phyloP scores from a whole-genome alignment of 1,284 basidiomycete species.

The Pascua guehoae region DNA sequence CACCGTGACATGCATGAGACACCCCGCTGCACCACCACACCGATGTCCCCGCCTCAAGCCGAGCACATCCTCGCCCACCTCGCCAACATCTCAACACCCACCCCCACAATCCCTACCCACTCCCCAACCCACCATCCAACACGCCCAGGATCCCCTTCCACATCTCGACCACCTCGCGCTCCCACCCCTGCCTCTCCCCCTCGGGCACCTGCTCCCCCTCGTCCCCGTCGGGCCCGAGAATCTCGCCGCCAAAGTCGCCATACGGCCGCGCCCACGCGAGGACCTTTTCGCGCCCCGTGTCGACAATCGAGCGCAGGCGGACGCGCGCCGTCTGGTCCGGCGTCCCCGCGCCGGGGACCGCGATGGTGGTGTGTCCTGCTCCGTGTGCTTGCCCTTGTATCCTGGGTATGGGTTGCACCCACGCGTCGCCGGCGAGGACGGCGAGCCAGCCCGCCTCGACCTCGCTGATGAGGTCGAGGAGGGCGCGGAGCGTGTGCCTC shows the following conservation, averaged over 20 bases:
- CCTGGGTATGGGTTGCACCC: no score
- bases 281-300: conserved; percentile 22
- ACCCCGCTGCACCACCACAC: no score
- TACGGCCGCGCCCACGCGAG: conserved; percentile 37
- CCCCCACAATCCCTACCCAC: no score
- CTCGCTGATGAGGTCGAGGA: conserved; percentile 22
- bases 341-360: background rate
- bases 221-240: conserved; percentile 9
- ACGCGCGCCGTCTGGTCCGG: conserved; percentile 30
- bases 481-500: conserved; percentile 12
- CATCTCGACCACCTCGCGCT: conserved; percentile 17
- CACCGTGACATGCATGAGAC: no score
- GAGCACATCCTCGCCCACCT: no score
- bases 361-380: no score
- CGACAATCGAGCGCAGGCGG: conserved; percentile 29
- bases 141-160: conserved; percentile 22
- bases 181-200: conserved; percentile 15
- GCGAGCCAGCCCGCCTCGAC: conserved; percentile 32
- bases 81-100: no score
- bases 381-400: no score
- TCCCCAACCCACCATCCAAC: conserved; percentile 3
- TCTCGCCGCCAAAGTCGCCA: conserved; percentile 28
- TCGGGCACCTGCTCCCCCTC: conserved; percentile 8
- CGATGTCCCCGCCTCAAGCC: no score
- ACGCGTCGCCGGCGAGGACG: conserved; percentile 26